Evolutionary conservation across 768 basidiomycete species (phyloP).

Genomic region (Russula sp.): DNA sequence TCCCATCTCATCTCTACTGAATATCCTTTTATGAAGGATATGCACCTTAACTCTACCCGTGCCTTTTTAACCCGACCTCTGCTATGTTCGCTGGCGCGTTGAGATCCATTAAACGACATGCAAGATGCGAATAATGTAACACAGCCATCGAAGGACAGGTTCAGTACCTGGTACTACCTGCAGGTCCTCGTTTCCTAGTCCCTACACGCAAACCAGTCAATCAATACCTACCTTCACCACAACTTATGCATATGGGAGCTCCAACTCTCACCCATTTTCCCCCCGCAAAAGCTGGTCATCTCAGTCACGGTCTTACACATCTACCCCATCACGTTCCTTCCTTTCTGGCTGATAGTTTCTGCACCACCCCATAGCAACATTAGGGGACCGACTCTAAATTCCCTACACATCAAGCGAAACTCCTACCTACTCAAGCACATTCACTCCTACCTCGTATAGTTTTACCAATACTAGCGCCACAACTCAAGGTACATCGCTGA

Average conservation of each 20-base stretch:
- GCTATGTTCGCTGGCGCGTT: too few relatives aligned
- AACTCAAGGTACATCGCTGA: conserved; percentile 50
- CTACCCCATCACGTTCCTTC: conserved; percentile 36
- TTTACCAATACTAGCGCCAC: conserved; percentile 38
- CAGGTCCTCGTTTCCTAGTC: conserved; percentile 41
- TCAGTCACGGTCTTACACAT: conserved; percentile 34
- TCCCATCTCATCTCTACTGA: too few relatives aligned
- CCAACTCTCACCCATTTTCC: conserved; percentile 48
- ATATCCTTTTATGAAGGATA: too few relatives aligned
- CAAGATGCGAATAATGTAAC: too few relatives aligned
- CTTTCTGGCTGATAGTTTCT: conserved; percentile 56
- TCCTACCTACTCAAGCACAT: conserved; percentile 40
- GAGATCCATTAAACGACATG: too few relatives aligned
- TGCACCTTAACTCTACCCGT: too few relatives aligned
- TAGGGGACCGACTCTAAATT: conserved; percentile 37
- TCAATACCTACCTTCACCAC: conserved; percentile 44
- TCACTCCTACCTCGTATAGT: conserved; percentile 40
- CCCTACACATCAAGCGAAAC: conserved; percentile 32
- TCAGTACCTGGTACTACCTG: conserved; percentile 50
- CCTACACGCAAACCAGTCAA: conserved; percentile 39
- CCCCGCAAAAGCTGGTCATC: conserved; percentile 46
- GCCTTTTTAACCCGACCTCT: too few relatives aligned
- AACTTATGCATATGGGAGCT: conserved; percentile 39
- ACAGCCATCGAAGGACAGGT: conserved; percentile 53
- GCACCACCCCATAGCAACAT: conserved; percentile 42